Conservation (phyloP, 1,284 basidiomycete genomes). For the Puccinia sorghi region DNA sequence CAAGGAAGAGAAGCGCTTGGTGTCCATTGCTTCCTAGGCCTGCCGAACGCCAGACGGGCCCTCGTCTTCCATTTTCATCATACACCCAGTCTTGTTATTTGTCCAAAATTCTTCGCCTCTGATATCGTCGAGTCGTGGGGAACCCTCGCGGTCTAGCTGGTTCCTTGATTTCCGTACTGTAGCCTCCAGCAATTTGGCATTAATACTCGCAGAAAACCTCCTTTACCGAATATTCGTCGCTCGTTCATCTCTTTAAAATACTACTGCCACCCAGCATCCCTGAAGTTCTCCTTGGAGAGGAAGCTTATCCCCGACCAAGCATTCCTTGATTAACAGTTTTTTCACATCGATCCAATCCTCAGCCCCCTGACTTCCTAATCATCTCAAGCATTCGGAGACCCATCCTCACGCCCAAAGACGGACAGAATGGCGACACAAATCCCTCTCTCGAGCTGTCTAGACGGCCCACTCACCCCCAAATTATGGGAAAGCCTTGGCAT, state of each 20-base stretch:
- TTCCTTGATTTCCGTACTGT: no score
- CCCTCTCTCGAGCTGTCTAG: slow-evolving; percentile 15
- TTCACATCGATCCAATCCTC: not conserved
- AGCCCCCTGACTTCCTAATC: not conserved
- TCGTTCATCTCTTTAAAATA: not conserved
- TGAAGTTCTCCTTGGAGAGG: not conserved
- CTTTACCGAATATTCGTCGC: not conserved
- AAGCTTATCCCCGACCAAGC: no score
- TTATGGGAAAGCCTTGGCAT: slow-evolving; percentile 33
- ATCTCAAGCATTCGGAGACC: not conserved
- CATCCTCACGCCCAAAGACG: not conserved
- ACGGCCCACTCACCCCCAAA: slow-evolving; percentile 16
- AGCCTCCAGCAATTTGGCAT: no score
- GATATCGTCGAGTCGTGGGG: not conserved
- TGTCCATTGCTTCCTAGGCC: not conserved
- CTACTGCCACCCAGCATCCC: not conserved
- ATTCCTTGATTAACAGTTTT: not conserved
- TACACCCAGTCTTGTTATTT: not conserved
- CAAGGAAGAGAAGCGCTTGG: not conserved
- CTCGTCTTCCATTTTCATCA: not conserved
- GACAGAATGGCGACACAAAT: slow-evolving; percentile 22
- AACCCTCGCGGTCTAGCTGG: not conserved
- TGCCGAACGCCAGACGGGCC: not conserved
- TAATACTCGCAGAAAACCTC: no score
- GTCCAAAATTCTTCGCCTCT: not conserved